These are phyloP conservation scores for Polytrichum commune DNA, from an alignment of 225 moss, liverwort and hornwort genomes.

Conservation along the genomic window DNA sequence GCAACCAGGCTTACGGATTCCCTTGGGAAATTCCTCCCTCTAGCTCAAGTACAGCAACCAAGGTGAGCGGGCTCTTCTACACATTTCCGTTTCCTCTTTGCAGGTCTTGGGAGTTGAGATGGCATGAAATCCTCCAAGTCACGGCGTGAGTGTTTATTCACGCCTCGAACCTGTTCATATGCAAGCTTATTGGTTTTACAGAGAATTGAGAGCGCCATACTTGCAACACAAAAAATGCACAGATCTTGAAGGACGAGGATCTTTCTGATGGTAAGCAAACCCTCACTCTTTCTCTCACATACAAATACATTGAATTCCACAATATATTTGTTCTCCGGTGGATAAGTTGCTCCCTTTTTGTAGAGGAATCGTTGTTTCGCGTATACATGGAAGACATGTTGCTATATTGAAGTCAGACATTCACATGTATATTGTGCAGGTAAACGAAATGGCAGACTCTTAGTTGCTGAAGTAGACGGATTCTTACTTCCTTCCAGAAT, in stretches of 20 bases:
- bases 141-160: background rate
- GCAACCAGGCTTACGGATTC: slow-evolving; percentile 71
- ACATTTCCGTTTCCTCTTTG: slow-evolving; percentile 1
- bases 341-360: too few species aligned
- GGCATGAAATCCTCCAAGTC: too few species aligned
- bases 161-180: background rate
- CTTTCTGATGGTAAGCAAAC: slow-evolving; percentile 44
- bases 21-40: slow-evolving; percentile 76
- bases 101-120: too few species aligned
- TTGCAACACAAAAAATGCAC: slow-evolving; percentile 70
- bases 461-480: too few species aligned
- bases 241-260: slow-evolving; percentile 57
- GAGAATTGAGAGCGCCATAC: slow-evolving; percentile 79
- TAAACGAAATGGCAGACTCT: too few species aligned
- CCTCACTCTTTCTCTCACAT: background rate
- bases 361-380: too few species aligned
- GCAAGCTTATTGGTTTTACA: slow-evolving; percentile 17
- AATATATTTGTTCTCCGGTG: too few species aligned
- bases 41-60: slow-evolving; percentile 43
- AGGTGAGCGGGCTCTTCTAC: slow-evolving; percentile 29
- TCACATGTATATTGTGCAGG: too few species aligned
- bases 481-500: too few species aligned
- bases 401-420: too few species aligned
- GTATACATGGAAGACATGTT: too few species aligned
- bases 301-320: too few species aligned